Base-by-base conservation (phyloP, 2,329 filamentous ascomycete species). In the Phialophora expanda region DNA sequence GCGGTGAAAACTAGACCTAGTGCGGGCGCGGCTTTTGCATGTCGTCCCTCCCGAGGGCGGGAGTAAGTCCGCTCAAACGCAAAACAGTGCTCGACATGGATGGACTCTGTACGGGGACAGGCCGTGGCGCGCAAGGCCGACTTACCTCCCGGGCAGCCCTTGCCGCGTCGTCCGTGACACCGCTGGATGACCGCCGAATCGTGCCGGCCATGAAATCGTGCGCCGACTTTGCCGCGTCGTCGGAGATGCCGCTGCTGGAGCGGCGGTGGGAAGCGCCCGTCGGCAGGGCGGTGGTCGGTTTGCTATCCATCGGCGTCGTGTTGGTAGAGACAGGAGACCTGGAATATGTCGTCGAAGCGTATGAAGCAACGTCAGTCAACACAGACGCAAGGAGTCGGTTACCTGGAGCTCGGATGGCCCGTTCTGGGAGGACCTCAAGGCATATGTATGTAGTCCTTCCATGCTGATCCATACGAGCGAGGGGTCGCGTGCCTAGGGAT, bases 191-290 rank as follows among this genome's bases (percentile, higher is more conserved):
- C n/a, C 67, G 67, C 5, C 67, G 61, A 26, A 67, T 69, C 2
- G 61, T 67, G 58, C 61, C 64, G 38, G 60, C 30, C 65, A 69
- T 67, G 67, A 69, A 69, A 38, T 69, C 67, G 55, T 69, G 67
- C 3, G 67, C 67, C 12, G 67, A 65, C 55, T 65, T 54, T 38
- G 65, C 67, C 14, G 54, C 67, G 17, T 67, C 65, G 44, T 69
- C 67, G 22, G 61, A 65, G 14, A 69, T 69, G 17, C 67, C 67
- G 44, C 65, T 69, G 66, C 61, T 67, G 20, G 66, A 61, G 57
- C 65, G 66, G 17, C 63, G 66, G 46, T 66, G 66, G 17, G 50
- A 62, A 20, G 58, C 55, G 12, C 62, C 66, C 26, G 57, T 60
- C 4, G 66, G 66, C 12, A 50, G 46, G 26, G 62, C 48, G 6